phyloP scores from a whole-genome alignment of 352 stramenopile species.

The Phytophthora boehmeriae region DNA sequence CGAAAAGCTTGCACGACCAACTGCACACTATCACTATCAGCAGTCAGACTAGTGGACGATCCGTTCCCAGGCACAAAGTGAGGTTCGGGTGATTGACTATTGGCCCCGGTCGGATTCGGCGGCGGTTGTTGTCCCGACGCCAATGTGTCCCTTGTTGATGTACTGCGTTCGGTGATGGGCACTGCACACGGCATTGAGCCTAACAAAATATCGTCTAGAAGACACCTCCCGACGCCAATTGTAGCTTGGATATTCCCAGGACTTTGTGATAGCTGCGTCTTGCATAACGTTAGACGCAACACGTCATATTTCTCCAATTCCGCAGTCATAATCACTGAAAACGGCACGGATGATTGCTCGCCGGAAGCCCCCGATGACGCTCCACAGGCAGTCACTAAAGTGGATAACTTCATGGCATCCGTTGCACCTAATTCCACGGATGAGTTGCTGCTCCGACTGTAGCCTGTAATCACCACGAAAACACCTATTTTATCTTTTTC shows the following conservation, averaged over 20 bases:
- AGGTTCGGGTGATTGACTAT: constrained; percentile 4
- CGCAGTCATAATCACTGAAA: constrained; percentile 58
- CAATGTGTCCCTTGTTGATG: constrained; percentile 45
- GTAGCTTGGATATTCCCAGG: constrained; percentile 47
- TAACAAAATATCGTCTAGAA: constrained; percentile 61
- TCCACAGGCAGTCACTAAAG: constrained; percentile 38
- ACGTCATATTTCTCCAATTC: constrained; percentile 70
- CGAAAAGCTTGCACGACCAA: constrained; percentile 63
- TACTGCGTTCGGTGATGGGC: constrained; percentile 48
- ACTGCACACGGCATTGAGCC: constrained; percentile 47
- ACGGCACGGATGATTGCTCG: constrained; percentile 48
- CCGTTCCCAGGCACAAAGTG: constrained; percentile 6
- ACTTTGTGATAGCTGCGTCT: constrained; percentile 49
- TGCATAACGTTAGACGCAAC: constrained; percentile 69
- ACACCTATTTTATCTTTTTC: constrained; percentile 62
- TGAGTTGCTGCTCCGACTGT: constrained; percentile 42
- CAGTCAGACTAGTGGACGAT: constrained; percentile 18
- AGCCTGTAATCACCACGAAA: constrained; percentile 62
- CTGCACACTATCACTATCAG: constrained; percentile 47
- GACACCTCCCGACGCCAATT: constrained; percentile 58
- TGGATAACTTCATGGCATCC: constrained; percentile 64
- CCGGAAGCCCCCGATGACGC: constrained; percentile 16
- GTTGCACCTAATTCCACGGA: constrained; percentile 66
- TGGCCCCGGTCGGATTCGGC: constrained; percentile 13
- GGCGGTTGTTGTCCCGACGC: constrained; percentile 15